Evolutionary conservation across 2,329 filamentous ascomycete species (phyloP), one percentile per base, ranked within the genome.

Genomic region (Cordyceps fumosorosea): DNA sequence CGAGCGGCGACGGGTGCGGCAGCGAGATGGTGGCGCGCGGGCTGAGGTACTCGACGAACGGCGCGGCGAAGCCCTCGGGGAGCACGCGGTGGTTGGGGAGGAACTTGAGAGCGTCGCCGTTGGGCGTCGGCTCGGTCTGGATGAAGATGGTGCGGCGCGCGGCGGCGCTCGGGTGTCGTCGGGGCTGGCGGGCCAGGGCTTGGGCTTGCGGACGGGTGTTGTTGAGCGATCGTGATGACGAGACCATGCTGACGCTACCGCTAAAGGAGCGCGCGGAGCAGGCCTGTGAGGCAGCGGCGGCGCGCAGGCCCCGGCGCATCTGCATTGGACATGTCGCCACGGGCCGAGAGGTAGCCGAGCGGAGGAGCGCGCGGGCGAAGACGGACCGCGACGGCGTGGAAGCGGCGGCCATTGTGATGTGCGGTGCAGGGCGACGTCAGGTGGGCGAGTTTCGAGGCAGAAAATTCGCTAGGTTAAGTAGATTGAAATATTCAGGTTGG

Each of bases 101-200:
- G 78, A 99, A 99, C 78, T 99, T 99, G 71, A 98, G 83, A 40
- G 92, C 93, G 78, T 98, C 92, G n/a, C 87, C 82, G 76, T 99
- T 99, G 29, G 95, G 95, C 1, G 95, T 99, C 67, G 84, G 85
- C 73, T 98, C 93, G 5, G 93, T 98, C 78, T 99, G 95, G 72
- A 99, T 99, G 80, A 98, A 99, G 75, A 99, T 96, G 26, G 87
- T 92, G 66, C 93, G 56, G 70, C 66, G 50, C 69, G 60, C 51
- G 64, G 67, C 66, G 48, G 71, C 65, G 54, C 67, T 63, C 14
- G 70, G 67, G 29, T 62, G 61, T 10, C 12, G 32, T 10, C 8
- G 50, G 6, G 32, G 32, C 32, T 8, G 22, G 29, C n/a, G 32
- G 4, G 26, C 3, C 29, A 29, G 8, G 6, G 29, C 29, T 29